Base-by-base conservation (phyloP, 768 basidiomycete species). In the Trametes cubensis region DNA sequence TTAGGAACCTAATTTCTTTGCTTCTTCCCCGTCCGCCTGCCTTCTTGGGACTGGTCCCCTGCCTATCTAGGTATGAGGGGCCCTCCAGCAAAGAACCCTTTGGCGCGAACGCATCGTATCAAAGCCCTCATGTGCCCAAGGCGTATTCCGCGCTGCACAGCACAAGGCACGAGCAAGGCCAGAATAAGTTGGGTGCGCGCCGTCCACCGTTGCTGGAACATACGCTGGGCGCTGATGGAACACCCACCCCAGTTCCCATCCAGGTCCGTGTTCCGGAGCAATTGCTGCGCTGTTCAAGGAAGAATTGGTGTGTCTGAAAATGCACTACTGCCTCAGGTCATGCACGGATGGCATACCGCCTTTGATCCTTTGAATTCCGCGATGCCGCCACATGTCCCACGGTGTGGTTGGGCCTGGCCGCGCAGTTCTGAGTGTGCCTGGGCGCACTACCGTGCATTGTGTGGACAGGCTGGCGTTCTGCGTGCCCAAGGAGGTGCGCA, bases 1-100 rank as follows among this genome's bases (percentile, higher is more conserved):
- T 60, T 55, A 49, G 60, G 53, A 47, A 55, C 52, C 46, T 54
- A 55, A 50, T 23, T 13, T 14, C n/a, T n/a, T 39, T 45, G 58
- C 58, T 59, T 59, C 58, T 59, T 44, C 58, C 28, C 42, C 41
- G 28, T 50, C 38, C 34, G 28, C 53, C 40, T 28, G 53, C 25
- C 41, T 56, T 56, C 47, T 41, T 48, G 17, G 34, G 45, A 20
- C 13, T 25, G 26, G 20, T 6, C 34, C 23, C 52, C 39, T 61
- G 47, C 60, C 60, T 55, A 48, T 61, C 54, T 55, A 38, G 60
- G 53, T 39, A 21, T 48, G 53, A 51, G 23, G 58, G 41, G 17
- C 41, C 10, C 18, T 6, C 14, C 28, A 40, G 20, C 7, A 30
- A 10, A 30, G 26, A 17, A 20, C 7, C 30, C 23, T 30, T 38